Percentiles rank a stretch among this genome's conserved stretches.
phyloP scores from a whole-genome alignment of 352 stramenopile species.

The Phytopythium kandeliae region DNA sequence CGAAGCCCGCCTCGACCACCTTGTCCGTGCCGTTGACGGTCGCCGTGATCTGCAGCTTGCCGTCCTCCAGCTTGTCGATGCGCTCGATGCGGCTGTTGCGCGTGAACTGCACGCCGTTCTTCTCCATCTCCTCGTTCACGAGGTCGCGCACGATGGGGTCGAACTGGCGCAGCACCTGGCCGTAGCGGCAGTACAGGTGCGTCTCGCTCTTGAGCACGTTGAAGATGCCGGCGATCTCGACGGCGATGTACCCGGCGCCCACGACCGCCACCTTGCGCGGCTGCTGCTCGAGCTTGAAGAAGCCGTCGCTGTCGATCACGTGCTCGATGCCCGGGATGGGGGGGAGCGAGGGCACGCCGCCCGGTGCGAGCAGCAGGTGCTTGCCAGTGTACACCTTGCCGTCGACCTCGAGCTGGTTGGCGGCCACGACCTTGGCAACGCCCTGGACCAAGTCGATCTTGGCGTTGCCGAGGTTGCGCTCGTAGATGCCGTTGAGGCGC shows the following conservation, averaged over 20 bases:
- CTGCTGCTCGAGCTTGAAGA: slow-evolving; percentile 94
- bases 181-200: slow-evolving; percentile 84
- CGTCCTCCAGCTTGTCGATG: slow-evolving; percentile 84
- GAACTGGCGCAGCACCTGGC: slow-evolving; percentile 86
- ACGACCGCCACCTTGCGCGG: slow-evolving; percentile 92
- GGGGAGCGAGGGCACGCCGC: slow-evolving; percentile 86
- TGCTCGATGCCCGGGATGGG: slow-evolving; percentile 88
- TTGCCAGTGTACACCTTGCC: slow-evolving; percentile 77
- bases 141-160: slow-evolving; percentile 84
- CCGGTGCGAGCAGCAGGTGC: slow-evolving; percentile 94
- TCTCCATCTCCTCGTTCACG: slow-evolving; percentile 72
- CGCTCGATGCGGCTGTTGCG: slow-evolving; percentile 47
- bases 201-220: slow-evolving; percentile 91
- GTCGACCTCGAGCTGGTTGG: slow-evolving; percentile 79
- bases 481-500: slow-evolving; percentile 97
- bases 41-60: slow-evolving; percentile 65
- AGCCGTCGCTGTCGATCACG: slow-evolving; percentile 94
- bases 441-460: slow-evolving; percentile 88
- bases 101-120: slow-evolving; percentile 60
- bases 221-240: slow-evolving; percentile 95
- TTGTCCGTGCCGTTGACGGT: slow-evolving; percentile 46
- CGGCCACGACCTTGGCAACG: slow-evolving; percentile 81
- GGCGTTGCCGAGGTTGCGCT: slow-evolving; percentile 88
- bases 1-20: slow-evolving; percentile 35
- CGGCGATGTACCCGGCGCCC: slow-evolving; percentile 96